Conservation (phyloP, 495 filamentous ascomycete genomes). For the Talaromyces borbonicus region DNA sequence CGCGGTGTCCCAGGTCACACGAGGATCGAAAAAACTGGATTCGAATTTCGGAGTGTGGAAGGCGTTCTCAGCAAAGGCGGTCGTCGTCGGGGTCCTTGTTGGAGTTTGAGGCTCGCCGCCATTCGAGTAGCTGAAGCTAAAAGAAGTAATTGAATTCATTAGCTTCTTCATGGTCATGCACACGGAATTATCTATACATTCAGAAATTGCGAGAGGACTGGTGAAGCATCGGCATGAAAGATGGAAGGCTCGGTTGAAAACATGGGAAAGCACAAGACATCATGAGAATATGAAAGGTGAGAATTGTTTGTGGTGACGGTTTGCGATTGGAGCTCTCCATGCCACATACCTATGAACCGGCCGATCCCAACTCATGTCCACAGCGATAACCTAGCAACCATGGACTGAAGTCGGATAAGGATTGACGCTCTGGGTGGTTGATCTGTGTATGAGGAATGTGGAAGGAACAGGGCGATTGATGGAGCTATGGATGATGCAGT, state of each 20-base stretch:
- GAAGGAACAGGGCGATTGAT: too few relatives aligned
- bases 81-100: slow-evolving; percentile 60
- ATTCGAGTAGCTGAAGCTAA: slow-evolving; percentile 69
- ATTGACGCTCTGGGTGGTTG: slow-evolving; percentile 17
- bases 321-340: slow-evolving; percentile 9
- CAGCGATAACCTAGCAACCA: slow-evolving; percentile 36
- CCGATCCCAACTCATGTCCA: slow-evolving; percentile 68
- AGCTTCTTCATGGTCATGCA: slow-evolving; percentile 20
- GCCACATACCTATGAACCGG: slow-evolving; percentile 56
- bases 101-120: slow-evolving; percentile 72
- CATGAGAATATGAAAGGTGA: too few relatives aligned
- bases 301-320: too few relatives aligned
- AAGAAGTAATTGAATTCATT: slow-evolving; percentile 26
- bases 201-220: not conserved
- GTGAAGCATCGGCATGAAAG: not conserved
- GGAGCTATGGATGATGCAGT: too few relatives aligned
- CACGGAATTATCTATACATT: not conserved
- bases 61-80: slow-evolving; percentile 48
- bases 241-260: too few relatives aligned
- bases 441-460: slow-evolving; percentile 11
- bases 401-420: slow-evolving; percentile 20
- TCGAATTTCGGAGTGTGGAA: slow-evolving; percentile 61
- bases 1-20: slow-evolving; percentile 43
- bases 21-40: slow-evolving; percentile 41
- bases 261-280: too few relatives aligned